Conservation (phyloP, 805 yeast genomes). For the Candida sonorensis region DNA sequence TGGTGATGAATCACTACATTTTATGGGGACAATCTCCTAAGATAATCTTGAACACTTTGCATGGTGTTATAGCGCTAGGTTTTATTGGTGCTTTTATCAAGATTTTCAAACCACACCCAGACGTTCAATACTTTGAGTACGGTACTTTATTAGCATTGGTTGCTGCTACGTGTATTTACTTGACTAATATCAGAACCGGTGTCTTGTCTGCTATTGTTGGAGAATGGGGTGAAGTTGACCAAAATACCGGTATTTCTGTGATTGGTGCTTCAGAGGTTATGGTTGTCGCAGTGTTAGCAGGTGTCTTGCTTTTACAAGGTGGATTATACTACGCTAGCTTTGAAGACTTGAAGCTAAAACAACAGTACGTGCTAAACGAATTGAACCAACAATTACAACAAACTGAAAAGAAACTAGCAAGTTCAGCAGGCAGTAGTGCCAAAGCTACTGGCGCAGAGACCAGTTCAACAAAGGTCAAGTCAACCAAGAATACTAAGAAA, state of each 20-base stretch:
- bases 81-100: constrained; percentile 67
- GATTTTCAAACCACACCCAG: constrained; percentile 81
- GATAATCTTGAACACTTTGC: constrained; percentile 54
- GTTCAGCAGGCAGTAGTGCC: constrained; percentile 14
- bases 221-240: constrained; percentile 92
- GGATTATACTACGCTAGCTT: constrained; percentile 76
- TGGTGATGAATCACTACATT: constrained; percentile 67
- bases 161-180: constrained; percentile 67
- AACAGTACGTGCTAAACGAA: constrained; percentile 20
- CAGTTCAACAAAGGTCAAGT: constrained; percentile 13
- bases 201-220: constrained; percentile 60
- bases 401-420: constrained; percentile 6
- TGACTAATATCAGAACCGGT: constrained; percentile 83
- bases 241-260: constrained; percentile 79
- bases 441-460: constrained; percentile 3
- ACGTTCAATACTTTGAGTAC: constrained; percentile 83
- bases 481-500: constrained; percentile 17
- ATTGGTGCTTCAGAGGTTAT: constrained; percentile 85
- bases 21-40: constrained; percentile 63
- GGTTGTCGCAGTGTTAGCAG: constrained; percentile 61
- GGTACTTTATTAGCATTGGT: constrained; percentile 73
- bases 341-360: constrained; percentile 22
- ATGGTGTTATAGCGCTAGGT: constrained; percentile 56
- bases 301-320: constrained; percentile 78
- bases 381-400: constrained; percentile 16